Conservation (phyloP, 2,329 filamentous ascomycete genomes). For the Aspergillus sp. region DNA sequence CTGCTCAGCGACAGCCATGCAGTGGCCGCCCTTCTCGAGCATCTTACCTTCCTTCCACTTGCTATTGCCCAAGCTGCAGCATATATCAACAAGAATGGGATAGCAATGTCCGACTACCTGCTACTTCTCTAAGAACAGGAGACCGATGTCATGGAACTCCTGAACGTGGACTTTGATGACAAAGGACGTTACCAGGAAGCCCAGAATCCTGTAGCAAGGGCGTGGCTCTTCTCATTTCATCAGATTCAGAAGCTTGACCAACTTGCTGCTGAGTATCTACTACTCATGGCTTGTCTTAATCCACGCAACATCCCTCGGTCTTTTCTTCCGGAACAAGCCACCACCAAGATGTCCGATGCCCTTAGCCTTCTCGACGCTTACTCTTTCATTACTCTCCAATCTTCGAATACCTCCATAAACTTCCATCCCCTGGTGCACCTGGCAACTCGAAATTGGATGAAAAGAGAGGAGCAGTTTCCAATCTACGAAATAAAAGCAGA, state of each 20-base stretch:
- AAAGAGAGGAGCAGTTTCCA: conserved; percentile 15
- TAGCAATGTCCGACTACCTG: conserved; percentile 4
- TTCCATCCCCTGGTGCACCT: conserved; percentile 17
- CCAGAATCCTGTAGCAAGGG: conserved; percentile 12
- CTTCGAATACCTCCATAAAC: not conserved
- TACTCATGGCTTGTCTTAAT: conserved; percentile 15
- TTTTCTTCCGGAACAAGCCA: conserved; percentile 6
- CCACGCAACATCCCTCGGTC: conserved; percentile 14
- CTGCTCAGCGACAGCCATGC: not conserved
- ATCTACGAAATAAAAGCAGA: conserved; percentile 3
- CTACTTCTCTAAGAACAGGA: conserved; percentile 9
- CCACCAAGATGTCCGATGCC: conserved; percentile 7
- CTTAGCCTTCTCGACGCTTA: conserved; percentile 12
- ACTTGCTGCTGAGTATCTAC: conserved; percentile 10
- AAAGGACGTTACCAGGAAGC: conserved; percentile 10
- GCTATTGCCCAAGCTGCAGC: conserved; percentile 9
- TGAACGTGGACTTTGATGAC: conserved; percentile 14
- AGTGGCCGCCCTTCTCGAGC: conserved; percentile 1
- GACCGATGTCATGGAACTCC: conserved; percentile 1
- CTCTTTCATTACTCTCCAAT: conserved; percentile 11
- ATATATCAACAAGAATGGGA: conserved; percentile 14
- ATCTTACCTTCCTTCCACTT: conserved; percentile 12
- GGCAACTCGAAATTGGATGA: conserved; percentile 14
- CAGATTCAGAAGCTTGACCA: conserved; percentile 6
- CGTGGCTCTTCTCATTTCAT: conserved; percentile 18